A percentile compares a stretch with the other conserved stretches of the same genome.
Evolutionary conservation across 2,329 filamentous ascomycete genomes (phyloP).

Genomic region (Ophiosphaerella narmari): DNA sequence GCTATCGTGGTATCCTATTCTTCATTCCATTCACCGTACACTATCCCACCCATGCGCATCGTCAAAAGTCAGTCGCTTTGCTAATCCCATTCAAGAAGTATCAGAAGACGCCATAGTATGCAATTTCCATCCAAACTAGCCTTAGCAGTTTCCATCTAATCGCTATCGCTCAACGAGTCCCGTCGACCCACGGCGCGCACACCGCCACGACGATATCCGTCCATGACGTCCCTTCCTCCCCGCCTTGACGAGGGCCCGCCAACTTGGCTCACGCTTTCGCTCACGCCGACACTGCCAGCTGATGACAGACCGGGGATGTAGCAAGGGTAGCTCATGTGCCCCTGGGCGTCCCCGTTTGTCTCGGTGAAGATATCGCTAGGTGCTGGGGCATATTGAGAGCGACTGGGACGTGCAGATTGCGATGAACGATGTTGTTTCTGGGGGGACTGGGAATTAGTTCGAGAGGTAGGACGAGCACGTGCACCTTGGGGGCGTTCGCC

Average conservation of each 20-base stretch:
- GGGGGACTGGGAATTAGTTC: constrained; percentile 32
- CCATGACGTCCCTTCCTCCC: constrained; percentile 48
- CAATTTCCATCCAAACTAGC: background rate
- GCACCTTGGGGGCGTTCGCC: constrained; percentile 22
- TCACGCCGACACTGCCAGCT: constrained; percentile 40
- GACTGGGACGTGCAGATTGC: constrained; percentile 20
- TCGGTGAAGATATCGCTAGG: constrained; percentile 46
- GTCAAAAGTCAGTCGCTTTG: background rate
- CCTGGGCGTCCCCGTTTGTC: constrained; percentile 46
- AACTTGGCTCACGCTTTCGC: constrained; percentile 48
- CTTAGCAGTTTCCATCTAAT: constrained; percentile 23
- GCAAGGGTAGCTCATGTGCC: constrained; percentile 62
- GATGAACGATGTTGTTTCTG: constrained; percentile 41
- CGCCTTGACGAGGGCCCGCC: constrained; percentile 44
- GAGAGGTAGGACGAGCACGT: constrained; percentile 27
- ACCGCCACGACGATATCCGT: constrained; percentile 48
- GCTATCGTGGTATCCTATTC: constrained; percentile 1
- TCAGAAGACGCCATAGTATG: background rate
- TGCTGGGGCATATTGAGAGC: constrained; percentile 8
- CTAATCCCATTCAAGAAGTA: background rate
- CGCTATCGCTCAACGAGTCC: constrained; percentile 61
- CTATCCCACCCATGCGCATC: background rate
- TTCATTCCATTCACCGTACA: constrained; percentile 5
- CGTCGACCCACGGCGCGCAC: constrained; percentile 49
- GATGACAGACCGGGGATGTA: constrained; percentile 59